Evolutionary conservation across 345 rosid genomes (phyloP), one percentile per base, ranked within the genome.

Genomic region (Erodium maritimum): DNA sequence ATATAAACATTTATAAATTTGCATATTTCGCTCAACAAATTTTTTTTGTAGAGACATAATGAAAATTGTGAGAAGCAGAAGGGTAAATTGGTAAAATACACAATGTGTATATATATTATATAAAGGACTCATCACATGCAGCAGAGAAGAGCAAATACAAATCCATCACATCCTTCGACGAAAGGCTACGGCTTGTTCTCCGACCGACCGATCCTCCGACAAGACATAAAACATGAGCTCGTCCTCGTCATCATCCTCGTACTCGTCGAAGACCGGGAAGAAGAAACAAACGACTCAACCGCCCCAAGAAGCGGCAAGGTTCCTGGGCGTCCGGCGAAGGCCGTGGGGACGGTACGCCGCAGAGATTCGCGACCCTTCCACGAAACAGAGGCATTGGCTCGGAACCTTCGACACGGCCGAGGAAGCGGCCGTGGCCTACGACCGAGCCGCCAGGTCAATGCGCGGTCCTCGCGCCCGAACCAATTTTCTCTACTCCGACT

Each of bases 341-440:
- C 95, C 95, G 21, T 87, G 95, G 95, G 95, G 91, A 10, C 72
- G 91, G 63, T 87, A 87, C 56, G 91, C 95, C 0, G 95, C 91
- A 2, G 95, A 87, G 75, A 87, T 87, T 52, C 69, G 95, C 67
- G 87, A 87, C 77, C 95, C 95, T 22, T 70, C 83, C 16, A 84
- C 95, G 22, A 87, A 87, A 61, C 87, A 87, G 67, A 81, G 91
- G 68, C 95, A 82, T 69, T 87, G 95, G 95, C 80, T 87, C 2
- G 91, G 95, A 17, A 87, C 95, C 25, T 84, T 87, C 24, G 95
- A 87, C 70, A 87, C 91, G 0, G 91, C 95, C 0, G 87, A 84
- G 65, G 91, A 87, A 65, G 95, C 95, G 5, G 95, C 91, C 37
- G 65, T 87, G 76, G 95, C 91, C 48, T 87, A 87, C 46, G 87